Base-by-base conservation (phyloP, 305 asterid genomes). In the Solanum aculeatissimum region DNA sequence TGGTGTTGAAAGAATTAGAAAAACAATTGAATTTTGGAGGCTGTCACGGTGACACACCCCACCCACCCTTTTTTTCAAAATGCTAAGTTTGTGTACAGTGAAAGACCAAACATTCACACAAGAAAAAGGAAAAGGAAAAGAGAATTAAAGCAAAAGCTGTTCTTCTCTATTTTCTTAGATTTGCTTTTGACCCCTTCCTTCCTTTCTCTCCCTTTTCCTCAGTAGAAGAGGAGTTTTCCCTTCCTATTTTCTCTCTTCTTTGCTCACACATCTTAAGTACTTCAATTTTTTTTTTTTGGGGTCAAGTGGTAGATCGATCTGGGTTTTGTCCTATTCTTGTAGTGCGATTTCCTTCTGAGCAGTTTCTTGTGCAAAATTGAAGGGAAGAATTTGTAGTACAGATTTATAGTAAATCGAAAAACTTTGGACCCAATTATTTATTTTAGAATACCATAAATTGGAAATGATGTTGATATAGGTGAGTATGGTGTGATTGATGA, bases 401-500 rank as follows among this genome's bases (percentile, higher is more conserved):
- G 74, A 68, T 69, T 40, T 38, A 69, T 69, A 69, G 16, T 69
- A 69, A 77, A 49, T 53, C 23, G 40, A 45, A 6, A 45, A 14
- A 1, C 18, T 74, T 51, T 49, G 25, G 80, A 9, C 81, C 62
- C 58, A 49, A 80, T 51, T 74, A 63, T 27, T 51, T 70, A 51
- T 75, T 45, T 43, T 81, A 25, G 51, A 65, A 19, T 72, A 6
- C 13, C 82, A 53, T 62, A 81, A 83, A 23, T 47, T 42, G 79
- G 53, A 83, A 74, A 47, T 75, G 72, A 40, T 66, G 85, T 88
- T 84, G 88, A 75, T 75, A 80, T 58, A 71, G 86, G 82, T 83
- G 77, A 75, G 80, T 66, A 78, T 83, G 85, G 85, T 83, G 86
- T 78, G 85, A 84, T 87, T 87, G 87, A 84, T 86, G 88, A 81